phyloP scores from a whole-genome alignment of 1,139 yeast species.

The Candida tetrigidarum region DNA sequence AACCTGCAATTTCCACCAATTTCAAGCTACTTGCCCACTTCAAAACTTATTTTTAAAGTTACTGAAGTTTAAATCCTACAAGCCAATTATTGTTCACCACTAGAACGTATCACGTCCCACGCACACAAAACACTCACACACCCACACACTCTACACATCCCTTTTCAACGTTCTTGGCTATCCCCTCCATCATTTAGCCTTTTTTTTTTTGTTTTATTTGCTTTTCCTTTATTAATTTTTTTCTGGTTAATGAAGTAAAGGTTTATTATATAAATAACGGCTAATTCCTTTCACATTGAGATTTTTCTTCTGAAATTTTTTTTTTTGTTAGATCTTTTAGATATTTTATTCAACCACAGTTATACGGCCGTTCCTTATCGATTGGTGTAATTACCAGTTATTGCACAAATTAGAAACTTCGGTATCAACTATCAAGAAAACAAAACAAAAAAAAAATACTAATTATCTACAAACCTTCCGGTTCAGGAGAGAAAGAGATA shows the following conservation, averaged over 20 bases:
- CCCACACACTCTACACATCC: neutral
- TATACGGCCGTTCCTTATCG: neutral
- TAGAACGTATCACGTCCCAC: neutral
- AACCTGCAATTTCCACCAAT: slow-evolving; percentile 1
- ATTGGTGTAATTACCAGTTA: neutral
- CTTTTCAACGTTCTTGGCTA: slow-evolving; percentile 1
- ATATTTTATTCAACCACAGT: neutral
- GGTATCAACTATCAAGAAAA: neutral
- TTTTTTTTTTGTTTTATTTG: neutral
- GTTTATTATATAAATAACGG: neutral
- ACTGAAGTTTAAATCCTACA: slow-evolving; percentile 1
- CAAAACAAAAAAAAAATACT: neutral
- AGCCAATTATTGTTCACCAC: neutral
- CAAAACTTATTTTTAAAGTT: slow-evolving; percentile 1
- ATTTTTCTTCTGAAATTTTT: neutral
- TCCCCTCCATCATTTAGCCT: neutral
- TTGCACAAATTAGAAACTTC: neutral
- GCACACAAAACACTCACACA: neutral
- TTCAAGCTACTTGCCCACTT: neutral
- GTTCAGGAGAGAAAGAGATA: too few relatives aligned
- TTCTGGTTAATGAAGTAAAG: neutral
- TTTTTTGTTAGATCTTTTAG: neutral
- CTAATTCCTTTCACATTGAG: neutral
- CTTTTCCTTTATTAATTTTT: neutral
- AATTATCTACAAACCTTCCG: neutral